Conservation (phyloP, 1,284 basidiomycete species). For the Austroboletus niveus region DNA sequence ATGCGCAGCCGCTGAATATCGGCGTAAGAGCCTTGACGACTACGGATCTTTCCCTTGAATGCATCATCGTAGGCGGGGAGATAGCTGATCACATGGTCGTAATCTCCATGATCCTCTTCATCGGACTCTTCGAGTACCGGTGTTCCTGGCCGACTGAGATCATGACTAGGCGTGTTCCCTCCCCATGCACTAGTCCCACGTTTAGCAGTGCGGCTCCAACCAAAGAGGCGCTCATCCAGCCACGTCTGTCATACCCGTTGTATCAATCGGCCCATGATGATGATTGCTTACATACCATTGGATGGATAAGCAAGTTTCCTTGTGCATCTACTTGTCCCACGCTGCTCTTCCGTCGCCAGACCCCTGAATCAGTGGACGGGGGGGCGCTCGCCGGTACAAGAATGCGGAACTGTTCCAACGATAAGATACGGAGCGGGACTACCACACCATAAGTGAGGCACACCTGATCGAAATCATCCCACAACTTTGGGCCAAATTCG, state of each 20-base stretch:
- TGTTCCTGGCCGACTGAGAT: conserved; percentile 62
- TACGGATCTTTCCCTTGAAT: conserved; percentile 49
- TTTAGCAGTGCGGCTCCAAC: conserved; percentile 77
- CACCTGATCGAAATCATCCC: conserved; percentile 86
- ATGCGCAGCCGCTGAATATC: conserved; percentile 70
- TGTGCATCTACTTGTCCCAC: conserved; percentile 77
- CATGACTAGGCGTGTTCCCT: conserved; percentile 50
- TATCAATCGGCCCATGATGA: conserved; percentile 1
- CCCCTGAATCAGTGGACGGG: conserved; percentile 64
- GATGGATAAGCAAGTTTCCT: conserved; percentile 75
- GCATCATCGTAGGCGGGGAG: conserved; percentile 51
- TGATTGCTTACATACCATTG: conserved; percentile 51
- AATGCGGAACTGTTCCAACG: conserved; percentile 63
- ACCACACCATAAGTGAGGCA: conserved; percentile 15
- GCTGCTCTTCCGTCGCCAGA: conserved; percentile 74
- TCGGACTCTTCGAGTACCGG: conserved; percentile 73
- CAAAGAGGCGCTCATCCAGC: conserved; percentile 92
- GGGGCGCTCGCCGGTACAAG: conserved; percentile 81
- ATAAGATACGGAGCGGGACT: conserved; percentile 5
- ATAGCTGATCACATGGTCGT: conserved; percentile 72
- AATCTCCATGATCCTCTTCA: conserved; percentile 77
- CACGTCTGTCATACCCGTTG: conserved; percentile 53
- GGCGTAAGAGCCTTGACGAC: conserved; percentile 73
- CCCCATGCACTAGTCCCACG: conserved; percentile 79
- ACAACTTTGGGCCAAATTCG: conserved; percentile 85